Evolutionary conservation across 2,329 filamentous ascomycete genomes (phyloP), one percentile per base, ranked within the genome.

Genomic region (Thermoascus crustaceus): DNA sequence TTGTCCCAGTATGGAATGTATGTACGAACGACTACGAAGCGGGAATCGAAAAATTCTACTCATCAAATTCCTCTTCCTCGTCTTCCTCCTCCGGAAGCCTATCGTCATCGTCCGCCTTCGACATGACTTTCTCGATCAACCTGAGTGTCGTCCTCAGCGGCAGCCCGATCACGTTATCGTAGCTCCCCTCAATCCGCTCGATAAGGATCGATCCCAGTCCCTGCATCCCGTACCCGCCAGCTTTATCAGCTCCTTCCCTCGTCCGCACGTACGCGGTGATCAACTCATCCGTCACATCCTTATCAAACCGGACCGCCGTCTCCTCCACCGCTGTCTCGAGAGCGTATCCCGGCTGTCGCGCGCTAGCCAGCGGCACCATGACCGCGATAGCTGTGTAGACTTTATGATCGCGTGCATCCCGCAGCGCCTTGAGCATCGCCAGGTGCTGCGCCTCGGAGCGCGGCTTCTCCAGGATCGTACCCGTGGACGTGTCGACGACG

Each of bases 211-310:
- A 82, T 1, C 85, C 91, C 7, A 89, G 69, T 0, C 89, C 91
- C 63, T 98, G 91, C 35, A 98, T 76, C 1, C 86, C 91, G 61
- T 98, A 98, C 0, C 91, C 91, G 2, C 91, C 91, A 0, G 91
- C 91, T 69, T 96, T 98, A 61, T 96, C 91, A 7, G 78, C 87
- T 2, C 91, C 91, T 68, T 98, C 91, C 37, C 89, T 73, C 14
- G 89, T 95, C 40, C 56, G 54, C 33, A 73, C 70, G 57, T 73
- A 73, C 35, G 75, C 75, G 48, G 85, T 68, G 40, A 96, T 80
- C 47, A 94, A 74, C 40, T 94, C 87, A 64, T 98, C 89, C 9
- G 78, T 77, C 4, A 80, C 69, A 27, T 73, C 75, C 39, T 70
- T 63, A 54, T 87, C 85, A 62, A 98, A 98, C 55, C 75, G 77